phyloP scores from a whole-genome alignment of 2,329 filamentous ascomycete species.

The Verticillium klebahnii region DNA sequence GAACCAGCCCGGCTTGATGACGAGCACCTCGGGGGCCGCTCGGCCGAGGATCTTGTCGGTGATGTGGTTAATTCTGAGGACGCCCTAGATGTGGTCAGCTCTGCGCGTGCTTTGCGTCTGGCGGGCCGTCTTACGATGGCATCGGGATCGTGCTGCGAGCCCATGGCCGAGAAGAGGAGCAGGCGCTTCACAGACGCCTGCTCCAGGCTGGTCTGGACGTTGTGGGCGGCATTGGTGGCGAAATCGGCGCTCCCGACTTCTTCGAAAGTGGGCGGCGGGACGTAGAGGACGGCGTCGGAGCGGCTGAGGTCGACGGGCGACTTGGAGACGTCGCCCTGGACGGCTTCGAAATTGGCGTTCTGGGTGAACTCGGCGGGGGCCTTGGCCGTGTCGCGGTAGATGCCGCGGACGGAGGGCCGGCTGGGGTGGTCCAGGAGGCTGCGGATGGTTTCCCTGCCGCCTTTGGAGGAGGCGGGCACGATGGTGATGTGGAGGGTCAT shows the following conservation, averaged over 20 bases:
- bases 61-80: constrained; percentile 18
- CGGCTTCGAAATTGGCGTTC: constrained; percentile 21
- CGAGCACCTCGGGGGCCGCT: constrained; percentile 16
- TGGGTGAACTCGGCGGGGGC: constrained; percentile 21
- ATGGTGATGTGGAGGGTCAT: constrained; percentile 25
- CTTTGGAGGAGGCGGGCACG: constrained; percentile 26
- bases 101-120: too few relatives aligned
- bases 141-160: constrained; percentile 21
- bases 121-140: background rate
- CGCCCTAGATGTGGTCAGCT: constrained; percentile 14
- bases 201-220: constrained; percentile 18
- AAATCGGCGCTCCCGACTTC: constrained; percentile 18
- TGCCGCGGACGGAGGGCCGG: constrained; percentile 18
- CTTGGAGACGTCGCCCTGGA: constrained; percentile 24
- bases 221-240: constrained; percentile 16
- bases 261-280: constrained; percentile 23
- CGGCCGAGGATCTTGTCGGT: constrained; percentile 15
- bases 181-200: constrained; percentile 15
- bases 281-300: constrained; percentile 26
- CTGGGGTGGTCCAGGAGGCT: constrained; percentile 16
- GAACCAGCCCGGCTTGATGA: constrained; percentile 16
- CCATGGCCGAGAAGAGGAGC: constrained; percentile 22
- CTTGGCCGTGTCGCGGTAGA: constrained; percentile 25
- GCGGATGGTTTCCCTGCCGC: constrained; percentile 23
- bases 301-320: constrained; percentile 19